A percentile compares a stretch with the other conserved stretches of the same genome.
phyloP scores from a whole-genome alignment of 176 grass and related monocot species.

The Phoenix dactylifera region DNA sequence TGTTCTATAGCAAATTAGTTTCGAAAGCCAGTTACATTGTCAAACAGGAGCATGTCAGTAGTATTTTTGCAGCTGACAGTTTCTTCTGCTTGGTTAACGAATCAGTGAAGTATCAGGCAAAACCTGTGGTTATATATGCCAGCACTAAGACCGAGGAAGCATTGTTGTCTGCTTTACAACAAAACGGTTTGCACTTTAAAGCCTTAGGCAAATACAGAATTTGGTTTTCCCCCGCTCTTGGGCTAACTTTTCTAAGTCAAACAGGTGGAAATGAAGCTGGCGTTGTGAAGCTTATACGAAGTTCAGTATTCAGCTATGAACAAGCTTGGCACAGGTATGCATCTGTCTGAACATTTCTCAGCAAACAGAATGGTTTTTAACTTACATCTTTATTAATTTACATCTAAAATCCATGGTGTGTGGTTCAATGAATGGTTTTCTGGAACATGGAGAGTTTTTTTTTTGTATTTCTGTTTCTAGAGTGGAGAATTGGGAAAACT shows the following conservation, averaged over 20 bases:
- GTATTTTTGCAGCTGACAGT: slow-evolving; percentile 21
- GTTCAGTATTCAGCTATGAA: slow-evolving; percentile 93
- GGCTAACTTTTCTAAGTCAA: slow-evolving; percentile 13
- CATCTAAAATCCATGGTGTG: too few species aligned
- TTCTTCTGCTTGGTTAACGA: slow-evolving; percentile 18
- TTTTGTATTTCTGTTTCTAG: too few species aligned
- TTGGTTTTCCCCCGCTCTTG: slow-evolving; percentile 12
- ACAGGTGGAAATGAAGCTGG: slow-evolving; percentile 41
- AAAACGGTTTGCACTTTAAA: slow-evolving; percentile 49
- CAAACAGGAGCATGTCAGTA: not conserved
- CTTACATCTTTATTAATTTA: too few species aligned
- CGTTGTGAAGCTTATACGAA: slow-evolving; percentile 77
- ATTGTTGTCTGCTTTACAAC: slow-evolving; percentile 68
- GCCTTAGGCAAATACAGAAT: slow-evolving; percentile 1
- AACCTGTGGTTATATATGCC: slow-evolving; percentile 75
- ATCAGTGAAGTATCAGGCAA: slow-evolving; percentile 87
- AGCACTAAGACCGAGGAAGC: slow-evolving; percentile 89
- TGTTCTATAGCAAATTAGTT: not conserved
- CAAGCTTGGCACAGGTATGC: slow-evolving; percentile 94
- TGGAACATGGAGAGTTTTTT: too few species aligned
- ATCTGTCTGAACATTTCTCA: slow-evolving; percentile 3
- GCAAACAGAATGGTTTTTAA: not conserved
- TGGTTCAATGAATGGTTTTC: too few species aligned
- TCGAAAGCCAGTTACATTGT: slow-evolving; percentile 5
- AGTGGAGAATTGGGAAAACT: too few species aligned